These are phyloP conservation scores for Liriodendron chinense DNA, from an alignment of 164 flowering plant genomes.

Conservation along the genomic window DNA sequence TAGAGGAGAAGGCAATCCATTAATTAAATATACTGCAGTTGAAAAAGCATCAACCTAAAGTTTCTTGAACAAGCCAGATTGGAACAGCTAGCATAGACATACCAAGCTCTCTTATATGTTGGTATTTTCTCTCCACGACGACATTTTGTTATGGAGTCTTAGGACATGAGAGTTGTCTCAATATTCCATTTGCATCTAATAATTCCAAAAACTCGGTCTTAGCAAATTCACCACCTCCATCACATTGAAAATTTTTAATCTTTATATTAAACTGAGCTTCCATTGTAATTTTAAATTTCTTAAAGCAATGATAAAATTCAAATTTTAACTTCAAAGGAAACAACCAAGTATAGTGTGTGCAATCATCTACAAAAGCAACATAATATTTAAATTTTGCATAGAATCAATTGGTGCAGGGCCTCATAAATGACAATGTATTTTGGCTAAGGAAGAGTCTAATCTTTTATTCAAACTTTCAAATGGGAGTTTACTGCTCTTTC, in stretches of 20 bases:
- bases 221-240: conserved; percentile 13
- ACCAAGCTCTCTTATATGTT: background rate
- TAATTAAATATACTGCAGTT: background rate
- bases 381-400: too few species aligned
- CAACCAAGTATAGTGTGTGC: background rate
- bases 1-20: background rate
- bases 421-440: conserved; percentile 6
- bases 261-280: too few species aligned
- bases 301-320: background rate
- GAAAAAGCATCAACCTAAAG: conserved; percentile 14
- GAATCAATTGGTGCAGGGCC: background rate
- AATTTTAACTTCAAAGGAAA: background rate
- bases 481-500: too few species aligned
- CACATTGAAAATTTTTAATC: conserved; percentile 10
- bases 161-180: conserved; percentile 3
- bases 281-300: background rate
- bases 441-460: too few species aligned
- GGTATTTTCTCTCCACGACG: conserved; percentile 1
- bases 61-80: background rate
- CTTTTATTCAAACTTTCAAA: too few species aligned
- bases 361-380: background rate
- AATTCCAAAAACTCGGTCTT: background rate
- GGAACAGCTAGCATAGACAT: conserved; percentile 3
- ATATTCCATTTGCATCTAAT: conserved; percentile 3
- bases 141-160: conserved; percentile 11